phyloP scores from a whole-genome alignment of 228 moss, liverwort and hornwort genomes.

The Sphagnum magellanicum region DNA sequence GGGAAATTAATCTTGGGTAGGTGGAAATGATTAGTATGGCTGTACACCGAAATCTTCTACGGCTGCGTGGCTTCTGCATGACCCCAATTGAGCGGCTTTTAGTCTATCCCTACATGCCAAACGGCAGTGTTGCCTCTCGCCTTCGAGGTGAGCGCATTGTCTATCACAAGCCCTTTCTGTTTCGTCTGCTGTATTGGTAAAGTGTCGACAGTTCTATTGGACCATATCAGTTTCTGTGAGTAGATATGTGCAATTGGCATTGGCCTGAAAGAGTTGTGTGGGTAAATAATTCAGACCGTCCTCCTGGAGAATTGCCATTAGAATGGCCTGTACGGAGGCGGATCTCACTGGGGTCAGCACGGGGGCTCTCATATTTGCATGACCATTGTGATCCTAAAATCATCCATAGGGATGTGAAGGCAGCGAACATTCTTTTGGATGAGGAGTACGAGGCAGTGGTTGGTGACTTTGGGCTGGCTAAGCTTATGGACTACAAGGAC shows the following conservation, averaged over 20 bases:
- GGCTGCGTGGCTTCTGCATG: constrained; percentile 55
- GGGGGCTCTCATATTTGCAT: constrained; percentile 44
- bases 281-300: constrained; percentile 22
- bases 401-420: constrained; percentile 54
- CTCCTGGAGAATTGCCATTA: constrained; percentile 30
- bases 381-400: constrained; percentile 64
- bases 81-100: constrained; percentile 55
- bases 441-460: constrained; percentile 60
- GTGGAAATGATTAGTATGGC: constrained; percentile 70
- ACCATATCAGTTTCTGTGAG: too few relatives aligned
- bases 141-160: constrained; percentile 29
- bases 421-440: constrained; percentile 52
- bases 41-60: constrained; percentile 51
- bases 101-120: constrained; percentile 56
- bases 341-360: constrained; percentile 45
- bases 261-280: not conserved
- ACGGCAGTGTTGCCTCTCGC: constrained; percentile 55
- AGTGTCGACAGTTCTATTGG: not conserved
- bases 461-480: constrained; percentile 55
- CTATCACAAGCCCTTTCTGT: not conserved
- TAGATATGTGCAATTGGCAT: too few relatives aligned
- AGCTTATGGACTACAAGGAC: constrained; percentile 63
- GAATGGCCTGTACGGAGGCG: constrained; percentile 52
- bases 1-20: not conserved
- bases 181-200: not conserved